Percentiles rank a stretch among this genome's conserved stretches.
These are phyloP conservation scores for Blastocystis sp. DNA, from an alignment of 352 stramenopile species.

Conservation along the genomic window DNA sequence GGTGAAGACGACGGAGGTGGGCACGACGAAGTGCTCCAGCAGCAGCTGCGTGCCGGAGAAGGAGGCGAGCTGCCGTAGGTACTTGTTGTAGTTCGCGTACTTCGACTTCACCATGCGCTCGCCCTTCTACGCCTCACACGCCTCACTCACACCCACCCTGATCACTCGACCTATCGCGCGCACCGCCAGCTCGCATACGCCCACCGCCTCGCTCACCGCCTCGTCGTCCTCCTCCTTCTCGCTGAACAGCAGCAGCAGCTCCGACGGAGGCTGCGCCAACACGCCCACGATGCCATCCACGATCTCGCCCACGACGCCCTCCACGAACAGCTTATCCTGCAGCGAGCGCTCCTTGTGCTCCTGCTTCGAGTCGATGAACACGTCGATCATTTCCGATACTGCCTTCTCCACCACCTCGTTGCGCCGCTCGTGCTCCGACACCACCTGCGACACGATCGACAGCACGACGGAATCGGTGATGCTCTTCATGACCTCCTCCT, in stretches of 20 bases:
- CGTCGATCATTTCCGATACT: neutral
- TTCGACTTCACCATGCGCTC: neutral
- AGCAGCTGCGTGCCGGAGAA: neutral
- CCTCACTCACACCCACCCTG: neutral
- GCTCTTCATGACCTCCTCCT: neutral
- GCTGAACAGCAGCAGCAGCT: neutral
- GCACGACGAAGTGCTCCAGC: neutral
- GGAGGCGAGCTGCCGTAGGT: neutral
- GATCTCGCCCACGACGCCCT: neutral
- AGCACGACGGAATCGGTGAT: neutral
- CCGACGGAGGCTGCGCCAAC: neutral
- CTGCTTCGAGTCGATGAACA: neutral
- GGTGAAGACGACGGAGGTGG: constrained; percentile 25
- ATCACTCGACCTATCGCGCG: neutral
- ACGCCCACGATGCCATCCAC: constrained; percentile 14
- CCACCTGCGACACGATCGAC: neutral
- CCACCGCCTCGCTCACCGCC: neutral
- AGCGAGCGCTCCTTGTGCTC: constrained; percentile 9
- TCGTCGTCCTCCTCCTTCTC: neutral
- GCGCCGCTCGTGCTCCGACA: neutral
- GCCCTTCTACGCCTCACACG: constrained; percentile 13
- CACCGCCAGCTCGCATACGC: neutral
- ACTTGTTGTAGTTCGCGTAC: constrained; percentile 25
- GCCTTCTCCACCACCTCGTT: neutral
- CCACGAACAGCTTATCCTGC: constrained; percentile 18